Evolutionary conservation across 768 basidiomycete genomes (phyloP).

Genomic region (Coprinopsis sp.): DNA sequence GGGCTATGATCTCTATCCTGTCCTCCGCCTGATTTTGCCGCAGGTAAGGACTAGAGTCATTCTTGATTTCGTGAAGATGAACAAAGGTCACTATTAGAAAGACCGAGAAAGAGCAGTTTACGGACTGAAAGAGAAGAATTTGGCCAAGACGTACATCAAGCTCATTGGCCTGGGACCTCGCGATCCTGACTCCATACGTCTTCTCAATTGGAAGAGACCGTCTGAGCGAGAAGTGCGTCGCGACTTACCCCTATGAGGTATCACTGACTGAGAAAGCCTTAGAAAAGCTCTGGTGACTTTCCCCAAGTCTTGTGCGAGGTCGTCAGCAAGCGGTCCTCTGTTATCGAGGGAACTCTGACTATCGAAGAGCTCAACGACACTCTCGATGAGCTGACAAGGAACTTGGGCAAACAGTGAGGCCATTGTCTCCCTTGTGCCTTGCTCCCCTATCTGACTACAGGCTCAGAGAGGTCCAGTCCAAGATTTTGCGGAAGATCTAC

Average conservation of each 20-base stretch:
- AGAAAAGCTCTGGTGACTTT: conserved; percentile 84
- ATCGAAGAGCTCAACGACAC: conserved; percentile 81
- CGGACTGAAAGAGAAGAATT: conserved; percentile 89
- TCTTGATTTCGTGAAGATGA: neutral
- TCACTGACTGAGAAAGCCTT: neutral
- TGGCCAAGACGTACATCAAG: conserved; percentile 90
- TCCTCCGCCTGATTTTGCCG: conserved; percentile 84
- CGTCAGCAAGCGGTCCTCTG: conserved; percentile 77
- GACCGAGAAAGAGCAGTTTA: conserved; percentile 91
- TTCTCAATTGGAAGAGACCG: conserved; percentile 90
- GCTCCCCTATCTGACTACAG: neutral
- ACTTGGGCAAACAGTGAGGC: conserved; percentile 69
- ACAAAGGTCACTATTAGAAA: conserved; percentile 51
- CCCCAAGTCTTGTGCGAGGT: conserved; percentile 84
- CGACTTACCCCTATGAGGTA: neutral
- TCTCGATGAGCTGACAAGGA: conserved; percentile 72
- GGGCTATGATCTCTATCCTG: conserved; percentile 85
- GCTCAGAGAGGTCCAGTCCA: conserved; percentile 68
- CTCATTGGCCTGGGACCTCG: conserved; percentile 78
- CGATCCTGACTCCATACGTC: conserved; percentile 74
- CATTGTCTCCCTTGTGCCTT: no score
- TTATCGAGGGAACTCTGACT: conserved; percentile 66
- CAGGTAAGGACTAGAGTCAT: conserved; percentile 46
- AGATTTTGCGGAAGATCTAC: conserved; percentile 70
- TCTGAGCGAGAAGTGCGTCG: conserved; percentile 57